Conservation (phyloP, 2,329 filamentous ascomycete genomes). For the Xylariaceae sp. region DNA sequence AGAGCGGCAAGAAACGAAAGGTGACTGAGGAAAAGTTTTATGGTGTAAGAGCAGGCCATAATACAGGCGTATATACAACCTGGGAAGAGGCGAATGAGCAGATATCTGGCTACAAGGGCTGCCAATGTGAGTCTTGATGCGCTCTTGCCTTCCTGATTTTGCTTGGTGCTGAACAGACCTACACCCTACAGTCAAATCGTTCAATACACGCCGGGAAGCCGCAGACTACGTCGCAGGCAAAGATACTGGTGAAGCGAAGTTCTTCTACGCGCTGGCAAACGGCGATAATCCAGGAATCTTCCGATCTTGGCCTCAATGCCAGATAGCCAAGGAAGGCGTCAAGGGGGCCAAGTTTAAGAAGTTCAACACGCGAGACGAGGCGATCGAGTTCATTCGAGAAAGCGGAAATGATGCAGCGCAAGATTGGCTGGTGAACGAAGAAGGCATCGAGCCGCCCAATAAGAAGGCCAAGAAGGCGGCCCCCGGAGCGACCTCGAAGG, state of each 20-base stretch:
- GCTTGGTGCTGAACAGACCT: slow-evolving; percentile 6
- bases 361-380: slow-evolving; percentile 65
- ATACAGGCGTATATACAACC: slow-evolving; percentile 57
- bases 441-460: slow-evolving; percentile 27
- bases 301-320: slow-evolving; percentile 63
- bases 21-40: slow-evolving; percentile 54
- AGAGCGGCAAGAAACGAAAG: slow-evolving; percentile 43
- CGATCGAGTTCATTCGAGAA: slow-evolving; percentile 67
- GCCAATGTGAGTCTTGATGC: slow-evolving; percentile 55
- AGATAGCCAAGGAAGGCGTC: slow-evolving; percentile 69
- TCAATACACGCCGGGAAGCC: slow-evolving; percentile 69
- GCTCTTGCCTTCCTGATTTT: slow-evolving; percentile 2
- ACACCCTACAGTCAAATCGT: slow-evolving; percentile 68
- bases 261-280: slow-evolving; percentile 59
- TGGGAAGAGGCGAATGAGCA: slow-evolving; percentile 60
- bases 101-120: slow-evolving; percentile 58
- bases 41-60: slow-evolving; percentile 53
- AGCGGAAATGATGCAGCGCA: slow-evolving; percentile 41
- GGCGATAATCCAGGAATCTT: slow-evolving; percentile 58
- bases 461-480: slow-evolving; percentile 31
- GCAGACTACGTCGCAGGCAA: slow-evolving; percentile 68
- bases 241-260: slow-evolving; percentile 42
- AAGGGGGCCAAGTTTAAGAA: slow-evolving; percentile 67
- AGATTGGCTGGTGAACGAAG: slow-evolving; percentile 41
- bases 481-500: slow-evolving; percentile 4